Base-by-base conservation (phyloP, 164 flowering plant species). In the Echeveria elegans region DNA sequence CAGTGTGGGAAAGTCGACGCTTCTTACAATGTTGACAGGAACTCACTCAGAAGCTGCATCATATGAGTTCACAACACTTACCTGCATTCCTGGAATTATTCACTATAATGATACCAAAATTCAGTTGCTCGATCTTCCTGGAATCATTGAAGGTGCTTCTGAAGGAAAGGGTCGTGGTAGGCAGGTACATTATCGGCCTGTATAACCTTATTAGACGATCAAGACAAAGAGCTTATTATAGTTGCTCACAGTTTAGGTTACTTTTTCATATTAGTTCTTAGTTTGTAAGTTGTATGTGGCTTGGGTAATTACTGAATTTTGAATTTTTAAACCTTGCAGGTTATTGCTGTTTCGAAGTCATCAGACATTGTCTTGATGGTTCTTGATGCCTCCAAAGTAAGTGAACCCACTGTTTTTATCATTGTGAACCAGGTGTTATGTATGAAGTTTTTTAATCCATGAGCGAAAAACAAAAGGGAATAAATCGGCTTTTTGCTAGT, bases 1-100 rank as follows among this genome's bases (percentile, higher is more conserved):
- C 78, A 95, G 99, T 88, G 98, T 95, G 73, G 99, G 99, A 68
- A 95, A 95, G 80, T 95, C 99, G 21, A 95, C 99, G n/a, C n/a
- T n/a, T n/a, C n/a, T n/a, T n/a, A n/a, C n/a, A n/a, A 68, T 88
- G 78, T 78, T 95, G 70, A 95, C 99, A 12, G 99, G 97, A 69
- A 95, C 99, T 38, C 92, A 84, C 53, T 95, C 99, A 59, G 99
- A 95, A 82, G 97, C 97, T 65, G 99, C 99, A 65, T 87, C 99
- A 18, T 95, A 95, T 82, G 99, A 95, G 73, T 95, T 95, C 75
- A 95, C 99, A n/a, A 95, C 99, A 0, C 97, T 95, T 75, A 92
- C 99, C 34, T 95, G 98, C n/a, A n/a, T n/a, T n/a, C n/a, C n/a
- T n/a, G n/a, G n/a, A 18, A 90, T 95, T 59, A 92, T 95, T 58